These are phyloP conservation scores for Vachellia pachyceras DNA, from an alignment of 306 rosid genomes.

Conservation along the genomic window DNA sequence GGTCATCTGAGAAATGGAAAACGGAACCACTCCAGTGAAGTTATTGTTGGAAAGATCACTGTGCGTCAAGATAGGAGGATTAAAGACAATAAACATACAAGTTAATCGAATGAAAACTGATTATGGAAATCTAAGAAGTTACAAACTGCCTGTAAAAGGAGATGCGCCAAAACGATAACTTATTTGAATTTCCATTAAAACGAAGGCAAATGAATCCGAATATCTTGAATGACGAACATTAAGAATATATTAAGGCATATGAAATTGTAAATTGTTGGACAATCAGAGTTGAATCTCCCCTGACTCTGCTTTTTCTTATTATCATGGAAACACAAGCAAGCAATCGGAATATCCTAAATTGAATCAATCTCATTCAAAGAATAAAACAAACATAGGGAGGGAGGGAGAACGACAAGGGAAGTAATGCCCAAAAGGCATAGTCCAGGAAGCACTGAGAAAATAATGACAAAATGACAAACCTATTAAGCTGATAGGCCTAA, in stretches of 20 bases:
- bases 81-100: slow-evolving; percentile 21
- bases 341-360: background rate
- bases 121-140: background rate
- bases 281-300: background rate
- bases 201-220: slow-evolving; percentile 21
- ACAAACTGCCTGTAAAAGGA: slow-evolving; percentile 8
- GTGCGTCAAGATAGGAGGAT: slow-evolving; percentile 29
- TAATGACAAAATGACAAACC: no score
- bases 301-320: background rate
- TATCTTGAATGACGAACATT: slow-evolving; percentile 10
- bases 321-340: background rate
- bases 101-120: slow-evolving; percentile 9
- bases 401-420: background rate
- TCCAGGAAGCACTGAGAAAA: background rate
- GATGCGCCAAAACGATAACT: background rate
- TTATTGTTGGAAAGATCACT: slow-evolving; percentile 83
- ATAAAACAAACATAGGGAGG: background rate
- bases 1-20: slow-evolving; percentile 74
- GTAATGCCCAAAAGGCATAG: background rate
- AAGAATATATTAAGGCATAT: background rate
- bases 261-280: background rate
- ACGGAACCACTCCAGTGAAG: slow-evolving; percentile 74
- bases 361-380: background rate
- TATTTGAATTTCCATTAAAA: slow-evolving; percentile 12
- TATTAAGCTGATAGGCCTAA: no score